These are phyloP conservation scores for Paramarasmius palmivorus DNA, from an alignment of 1,284 basidiomycete genomes.

Conservation along the genomic window DNA sequence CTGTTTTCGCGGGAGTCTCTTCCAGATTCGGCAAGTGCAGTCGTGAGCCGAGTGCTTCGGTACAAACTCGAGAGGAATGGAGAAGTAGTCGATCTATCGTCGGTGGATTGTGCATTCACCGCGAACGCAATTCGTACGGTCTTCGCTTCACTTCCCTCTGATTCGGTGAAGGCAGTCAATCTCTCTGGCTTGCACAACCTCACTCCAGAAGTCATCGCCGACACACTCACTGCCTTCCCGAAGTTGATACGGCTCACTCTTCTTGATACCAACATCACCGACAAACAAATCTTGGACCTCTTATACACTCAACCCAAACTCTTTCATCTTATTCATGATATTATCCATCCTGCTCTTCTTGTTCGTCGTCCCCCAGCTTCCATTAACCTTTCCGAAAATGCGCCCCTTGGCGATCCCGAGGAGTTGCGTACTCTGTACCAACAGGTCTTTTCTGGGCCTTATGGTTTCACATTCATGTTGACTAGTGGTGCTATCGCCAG, in stretches of 20 bases:
- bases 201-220: constrained; percentile 14
- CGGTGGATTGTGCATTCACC: constrained; percentile 17
- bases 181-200: constrained; percentile 27
- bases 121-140: constrained; percentile 20
- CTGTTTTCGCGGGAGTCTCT: constrained; percentile 22
- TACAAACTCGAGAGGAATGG: constrained; percentile 14
- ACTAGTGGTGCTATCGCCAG: too few relatives aligned
- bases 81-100: constrained; percentile 19
- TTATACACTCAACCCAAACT: constrained; percentile 16
- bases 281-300: constrained; percentile 17
- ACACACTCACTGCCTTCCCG: constrained; percentile 16
- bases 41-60: constrained; percentile 21
- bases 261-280: constrained; percentile 19
- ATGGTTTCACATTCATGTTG: too few relatives aligned
- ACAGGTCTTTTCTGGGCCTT: too few relatives aligned
- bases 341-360: constrained; percentile 22
- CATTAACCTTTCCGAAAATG: too few relatives aligned
- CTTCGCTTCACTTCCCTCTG: constrained; percentile 6
- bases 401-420: too few relatives aligned
- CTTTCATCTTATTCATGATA: constrained; percentile 24
- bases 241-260: constrained; percentile 23
- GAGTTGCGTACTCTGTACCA: too few relatives aligned
- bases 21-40: constrained; percentile 21
- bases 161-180: constrained; percentile 22
- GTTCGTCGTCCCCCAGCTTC: too few relatives aligned